Evolutionary conservation across 225 moss, liverwort and hornwort species (phyloP), one percentile per base, ranked within the genome.

Genomic region (Marchantia paleacea): DNA sequence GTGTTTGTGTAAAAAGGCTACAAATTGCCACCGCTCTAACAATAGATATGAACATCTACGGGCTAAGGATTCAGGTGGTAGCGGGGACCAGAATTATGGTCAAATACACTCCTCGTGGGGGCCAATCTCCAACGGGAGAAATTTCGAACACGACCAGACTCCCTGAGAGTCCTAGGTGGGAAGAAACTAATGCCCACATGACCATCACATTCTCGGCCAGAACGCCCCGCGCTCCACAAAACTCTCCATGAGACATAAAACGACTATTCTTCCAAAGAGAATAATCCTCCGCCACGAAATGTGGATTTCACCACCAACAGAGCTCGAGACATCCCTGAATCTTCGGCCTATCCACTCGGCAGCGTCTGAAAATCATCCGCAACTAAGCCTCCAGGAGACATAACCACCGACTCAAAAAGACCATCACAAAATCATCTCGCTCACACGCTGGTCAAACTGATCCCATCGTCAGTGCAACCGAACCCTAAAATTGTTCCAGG

Each of bases 211-310:
- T 20, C 20, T 50, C 71, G 71, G 14, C 49, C 4, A 10, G 49
- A 50, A 31, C 14, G 18, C 71, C 49, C 20, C 47, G 71, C 71
- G 13, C 48, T 58, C 31, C 31, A 20, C 18, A 75, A 30, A 15
- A 20, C 29, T 55, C 55, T 8, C 20, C 78, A 79, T 52, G 20
- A 52, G 49, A 22, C 3, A 77, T 60, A 39, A 39, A 39, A 5
- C 39, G 39, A 10, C 52, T 73, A 73, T 13, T 8, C 72, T 52
- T 52, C 25, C 52, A 52, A 10, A 0, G 25, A 39, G 39, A 5
- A 7, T 6, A 58, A 31, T 57, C 75, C 75, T 75, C 75, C 57
- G 31, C 75, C 55, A 58, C 75, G 75, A 75, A 75, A 58, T 13
- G 53, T 16, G 57, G 30, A 31, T 39, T 60, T 75, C 26, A 57